A percentile compares a stretch with the other conserved stretches of the same genome.
Conservation (phyloP, 2,329 filamentous ascomycete genomes). For the Xylariaceae sp. region DNA sequence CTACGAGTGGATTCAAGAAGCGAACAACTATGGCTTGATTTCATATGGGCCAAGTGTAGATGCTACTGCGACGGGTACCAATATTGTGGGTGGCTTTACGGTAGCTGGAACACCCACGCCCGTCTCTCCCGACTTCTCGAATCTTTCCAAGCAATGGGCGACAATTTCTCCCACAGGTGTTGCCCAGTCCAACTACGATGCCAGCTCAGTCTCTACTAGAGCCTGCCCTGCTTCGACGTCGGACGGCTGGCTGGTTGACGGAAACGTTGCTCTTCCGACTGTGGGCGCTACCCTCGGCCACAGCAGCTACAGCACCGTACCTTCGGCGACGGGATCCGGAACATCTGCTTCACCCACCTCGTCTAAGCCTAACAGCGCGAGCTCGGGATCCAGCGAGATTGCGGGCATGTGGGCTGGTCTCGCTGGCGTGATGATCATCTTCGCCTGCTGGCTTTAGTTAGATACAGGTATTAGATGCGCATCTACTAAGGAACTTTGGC, state of each 20-base stretch:
- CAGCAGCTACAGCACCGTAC: constrained; percentile 20
- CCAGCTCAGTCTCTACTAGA: constrained; percentile 56
- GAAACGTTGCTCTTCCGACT: constrained; percentile 64
- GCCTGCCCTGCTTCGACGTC: constrained; percentile 66
- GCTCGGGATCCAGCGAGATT: constrained; percentile 41
- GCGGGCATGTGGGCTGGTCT: constrained; percentile 46
- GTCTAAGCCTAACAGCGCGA: constrained; percentile 35
- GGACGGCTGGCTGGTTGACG: constrained; percentile 68
- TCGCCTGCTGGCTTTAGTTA: constrained; percentile 48
- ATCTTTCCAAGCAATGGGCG: constrained; percentile 73
- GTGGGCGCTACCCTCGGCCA: constrained; percentile 51
- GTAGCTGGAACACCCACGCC: constrained; percentile 71
- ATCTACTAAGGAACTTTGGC: background rate
- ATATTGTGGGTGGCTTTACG: constrained; percentile 61
- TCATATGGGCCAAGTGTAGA: constrained; percentile 63
- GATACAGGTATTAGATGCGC: background rate
- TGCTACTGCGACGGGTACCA: constrained; percentile 46
- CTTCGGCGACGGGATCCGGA: constrained; percentile 29
- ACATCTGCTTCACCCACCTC: constrained; percentile 22
- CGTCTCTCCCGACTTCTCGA: constrained; percentile 70
- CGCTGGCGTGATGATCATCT: constrained; percentile 47
- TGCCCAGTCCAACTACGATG: constrained; percentile 59
- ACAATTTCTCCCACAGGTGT: constrained; percentile 67
- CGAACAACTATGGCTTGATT: constrained; percentile 78
- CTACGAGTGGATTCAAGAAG: constrained; percentile 87